These are phyloP conservation scores for Psophocarpus tetragonolobus DNA, from an alignment of 306 rosid species.

Conservation along the genomic window DNA sequence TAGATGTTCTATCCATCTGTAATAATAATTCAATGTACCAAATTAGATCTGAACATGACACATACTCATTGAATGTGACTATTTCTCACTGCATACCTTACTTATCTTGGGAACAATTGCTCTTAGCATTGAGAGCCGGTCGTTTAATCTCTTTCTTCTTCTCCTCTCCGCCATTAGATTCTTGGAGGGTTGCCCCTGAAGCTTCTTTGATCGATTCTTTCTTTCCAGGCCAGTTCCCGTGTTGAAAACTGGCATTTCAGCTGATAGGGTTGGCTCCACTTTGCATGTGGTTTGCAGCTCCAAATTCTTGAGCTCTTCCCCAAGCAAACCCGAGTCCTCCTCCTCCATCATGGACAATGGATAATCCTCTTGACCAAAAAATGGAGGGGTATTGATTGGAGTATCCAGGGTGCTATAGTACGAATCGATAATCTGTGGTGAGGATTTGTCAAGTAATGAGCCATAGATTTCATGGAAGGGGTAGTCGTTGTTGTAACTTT, in stretches of 20 bases:
- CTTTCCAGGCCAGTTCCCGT: constrained; percentile 48
- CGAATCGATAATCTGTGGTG: constrained; percentile 56
- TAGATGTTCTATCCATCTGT: constrained; percentile 98
- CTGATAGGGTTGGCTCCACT: constrained; percentile 64
- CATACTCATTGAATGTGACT: neutral
- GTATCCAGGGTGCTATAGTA: constrained; percentile 43
- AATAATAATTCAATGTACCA: constrained; percentile 13
- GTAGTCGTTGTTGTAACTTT: constrained; percentile 35
- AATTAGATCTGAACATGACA: constrained; percentile 34
- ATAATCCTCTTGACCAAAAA: constrained; percentile 49
- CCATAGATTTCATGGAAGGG: constrained; percentile 50
- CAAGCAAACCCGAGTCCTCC: constrained; percentile 56
- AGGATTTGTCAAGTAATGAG: constrained; percentile 46
- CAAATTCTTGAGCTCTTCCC: constrained; percentile 58
- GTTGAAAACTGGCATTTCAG: constrained; percentile 59
- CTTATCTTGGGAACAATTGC: constrained; percentile 97
- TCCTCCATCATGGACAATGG: constrained; percentile 58
- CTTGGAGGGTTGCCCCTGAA: constrained; percentile 92
- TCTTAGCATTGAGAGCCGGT: constrained; percentile 92
- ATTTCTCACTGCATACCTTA: constrained; percentile 43
- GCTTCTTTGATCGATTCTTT: constrained; percentile 59
- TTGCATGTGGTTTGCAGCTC: constrained; percentile 65
- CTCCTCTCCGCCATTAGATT: constrained; percentile 96
- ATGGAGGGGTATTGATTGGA: constrained; percentile 47
- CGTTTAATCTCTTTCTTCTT: constrained; percentile 83